A percentile compares a stretch with the other conserved stretches of the same genome.
Evolutionary conservation across 106 monocot species (phyloP).

Genomic region (Amphibolis antarctica): DNA sequence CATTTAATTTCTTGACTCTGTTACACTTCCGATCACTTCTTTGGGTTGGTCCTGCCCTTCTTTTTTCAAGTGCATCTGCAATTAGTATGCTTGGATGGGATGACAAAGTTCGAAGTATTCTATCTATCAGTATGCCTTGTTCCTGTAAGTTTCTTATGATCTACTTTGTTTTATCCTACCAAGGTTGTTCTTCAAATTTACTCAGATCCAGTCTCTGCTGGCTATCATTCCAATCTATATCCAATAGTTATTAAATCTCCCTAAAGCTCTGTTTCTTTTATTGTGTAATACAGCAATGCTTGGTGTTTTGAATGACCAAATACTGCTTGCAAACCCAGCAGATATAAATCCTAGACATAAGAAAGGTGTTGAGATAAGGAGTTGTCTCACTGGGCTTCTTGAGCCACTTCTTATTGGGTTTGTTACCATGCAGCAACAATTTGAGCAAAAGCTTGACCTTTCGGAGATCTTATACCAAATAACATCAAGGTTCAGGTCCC

Average conservation of each 20-base stretch:
- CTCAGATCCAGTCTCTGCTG: neutral
- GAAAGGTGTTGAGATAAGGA: conserved; percentile 84
- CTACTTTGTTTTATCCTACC: neutral
- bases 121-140: conserved; percentile 76
- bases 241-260: neutral
- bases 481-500: conserved; percentile 67
- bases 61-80: conserved; percentile 89
- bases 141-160: conserved; percentile 35
- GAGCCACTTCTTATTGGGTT: conserved; percentile 98
- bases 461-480: conserved; percentile 96
- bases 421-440: conserved; percentile 92
- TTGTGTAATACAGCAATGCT: conserved; percentile 49
- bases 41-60: conserved; percentile 93
- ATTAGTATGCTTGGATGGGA: conserved; percentile 95
- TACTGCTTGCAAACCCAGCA: conserved; percentile 69
- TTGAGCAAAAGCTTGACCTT: conserved; percentile 95
- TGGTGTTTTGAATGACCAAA: conserved; percentile 87
- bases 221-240: neutral
- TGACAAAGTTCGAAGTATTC: conserved; percentile 67
- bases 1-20: conserved; percentile 42
- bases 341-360: conserved; percentile 95
- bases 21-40: conserved; percentile 73
- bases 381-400: conserved; percentile 91
- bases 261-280: conserved; percentile 2
- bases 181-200: neutral